Evolutionary conservation across 2,329 filamentous ascomycete genomes (phyloP).

Genomic region (Xylariales sp.): DNA sequence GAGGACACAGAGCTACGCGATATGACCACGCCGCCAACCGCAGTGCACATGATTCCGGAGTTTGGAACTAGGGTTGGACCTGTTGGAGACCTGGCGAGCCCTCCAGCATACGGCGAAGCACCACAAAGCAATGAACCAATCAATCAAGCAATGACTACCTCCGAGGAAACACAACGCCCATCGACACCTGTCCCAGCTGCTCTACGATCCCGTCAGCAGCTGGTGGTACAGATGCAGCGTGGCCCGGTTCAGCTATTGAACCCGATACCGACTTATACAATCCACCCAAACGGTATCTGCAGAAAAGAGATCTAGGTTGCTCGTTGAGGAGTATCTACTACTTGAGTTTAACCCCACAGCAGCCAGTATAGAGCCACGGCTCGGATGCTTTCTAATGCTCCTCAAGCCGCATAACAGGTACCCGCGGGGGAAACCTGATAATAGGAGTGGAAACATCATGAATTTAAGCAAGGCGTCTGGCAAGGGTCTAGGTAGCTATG

Average conservation of each 20-base stretch:
- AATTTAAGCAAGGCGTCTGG: too few species aligned
- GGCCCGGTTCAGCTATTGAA: not conserved
- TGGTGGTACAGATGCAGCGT: not conserved
- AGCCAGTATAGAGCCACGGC: too few species aligned
- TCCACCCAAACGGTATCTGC: not conserved
- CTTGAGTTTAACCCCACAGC: too few species aligned
- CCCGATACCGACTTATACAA: not conserved
- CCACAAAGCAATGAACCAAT: not conserved
- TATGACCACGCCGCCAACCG: not conserved
- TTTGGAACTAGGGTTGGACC: too few species aligned
- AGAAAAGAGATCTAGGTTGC: too few species aligned
- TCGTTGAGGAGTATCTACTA: too few species aligned
- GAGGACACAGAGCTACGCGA: constrained; percentile 16
- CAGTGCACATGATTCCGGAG: not conserved
- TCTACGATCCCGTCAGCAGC: not conserved
- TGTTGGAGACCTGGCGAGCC: not conserved
- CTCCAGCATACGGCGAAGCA: constrained; percentile 9
- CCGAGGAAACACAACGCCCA: not conserved
- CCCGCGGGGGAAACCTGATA: too few species aligned
- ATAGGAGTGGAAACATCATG: too few species aligned
- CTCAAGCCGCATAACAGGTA: too few species aligned
- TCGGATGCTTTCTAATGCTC: too few species aligned
- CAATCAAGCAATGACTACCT: not conserved
- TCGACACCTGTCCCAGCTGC: not conserved
- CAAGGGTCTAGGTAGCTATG: too few species aligned